Evolutionary conservation across 441 rosid species (phyloP).

Genomic region (Pelargonium cotyledonis): DNA sequence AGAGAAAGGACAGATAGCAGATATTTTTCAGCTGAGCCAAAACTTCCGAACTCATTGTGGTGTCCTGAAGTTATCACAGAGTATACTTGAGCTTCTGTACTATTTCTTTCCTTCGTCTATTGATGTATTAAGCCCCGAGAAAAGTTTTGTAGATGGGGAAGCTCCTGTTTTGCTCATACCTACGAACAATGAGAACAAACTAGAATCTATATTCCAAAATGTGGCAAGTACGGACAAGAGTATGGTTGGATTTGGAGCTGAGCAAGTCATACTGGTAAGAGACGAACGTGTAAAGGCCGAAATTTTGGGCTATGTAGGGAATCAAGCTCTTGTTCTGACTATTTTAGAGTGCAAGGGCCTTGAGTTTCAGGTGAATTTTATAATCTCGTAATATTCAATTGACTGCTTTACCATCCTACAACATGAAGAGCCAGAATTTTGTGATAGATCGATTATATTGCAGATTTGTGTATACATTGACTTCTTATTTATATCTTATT

Average conservation of each 20-base stretch:
- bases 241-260: slow-evolving; percentile 14
- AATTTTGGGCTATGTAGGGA: slow-evolving; percentile 15
- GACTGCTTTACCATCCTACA: too few species aligned
- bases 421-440: too few species aligned
- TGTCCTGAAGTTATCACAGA: slow-evolving; percentile 16
- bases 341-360: slow-evolving; percentile 22
- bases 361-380: slow-evolving; percentile 19
- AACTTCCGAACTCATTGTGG: slow-evolving; percentile 18
- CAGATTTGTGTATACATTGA: background rate
- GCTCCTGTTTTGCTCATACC: slow-evolving; percentile 13
- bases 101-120: slow-evolving; percentile 14
- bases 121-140: slow-evolving; percentile 15
- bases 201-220: slow-evolving; percentile 10
- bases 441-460: too few species aligned
- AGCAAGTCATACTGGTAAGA: slow-evolving; percentile 21
- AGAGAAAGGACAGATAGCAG: slow-evolving; percentile 10
- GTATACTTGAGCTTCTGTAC: slow-evolving; percentile 13
- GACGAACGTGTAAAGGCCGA: slow-evolving; percentile 16
- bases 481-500: background rate
- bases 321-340: slow-evolving; percentile 16
- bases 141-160: slow-evolving; percentile 10
- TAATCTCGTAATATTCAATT: too few species aligned
- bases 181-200: background rate
- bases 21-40: slow-evolving; percentile 8
- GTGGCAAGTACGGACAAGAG: background rate